Evolutionary conservation across 257 asterid genomes (phyloP).

Genomic region (Capsicum baccatum): DNA sequence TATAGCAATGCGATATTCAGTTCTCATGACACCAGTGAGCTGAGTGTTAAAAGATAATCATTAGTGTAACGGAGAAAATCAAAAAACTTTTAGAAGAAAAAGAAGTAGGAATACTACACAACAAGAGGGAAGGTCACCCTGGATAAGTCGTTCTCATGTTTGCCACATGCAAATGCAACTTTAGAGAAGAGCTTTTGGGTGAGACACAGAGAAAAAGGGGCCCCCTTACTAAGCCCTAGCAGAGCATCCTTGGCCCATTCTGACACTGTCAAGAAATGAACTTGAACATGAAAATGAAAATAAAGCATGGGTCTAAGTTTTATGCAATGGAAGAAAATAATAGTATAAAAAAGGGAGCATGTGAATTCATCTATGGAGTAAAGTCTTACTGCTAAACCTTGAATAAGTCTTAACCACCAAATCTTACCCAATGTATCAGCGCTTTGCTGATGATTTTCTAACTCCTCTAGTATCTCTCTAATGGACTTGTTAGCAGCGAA

Average conservation of each 20-base stretch:
- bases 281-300: conserved; percentile 2
- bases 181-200: conserved; percentile 74
- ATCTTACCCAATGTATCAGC: conserved; percentile 78
- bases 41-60: conserved; percentile 38
- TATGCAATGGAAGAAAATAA: background rate
- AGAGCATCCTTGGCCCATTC: conserved; percentile 97
- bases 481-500: conserved; percentile 72
- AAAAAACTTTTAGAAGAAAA: conserved; percentile 23
- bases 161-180: conserved; percentile 78
- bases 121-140: conserved; percentile 49
- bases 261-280: conserved; percentile 60
- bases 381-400: conserved; percentile 28
- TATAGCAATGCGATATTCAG: conserved; percentile 82
- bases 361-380: background rate
- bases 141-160: conserved; percentile 58
- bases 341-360: background rate
- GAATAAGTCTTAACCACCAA: background rate
- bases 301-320: background rate
- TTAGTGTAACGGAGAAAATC: conserved; percentile 3
- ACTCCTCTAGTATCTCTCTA: conserved; percentile 70
- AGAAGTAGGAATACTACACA: background rate
- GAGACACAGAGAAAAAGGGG: conserved; percentile 91
- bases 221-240: conserved; percentile 89
- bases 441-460: conserved; percentile 78
- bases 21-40: conserved; percentile 91